phyloP scores from a whole-genome alignment of 345 rosid species.

The Noccaea bulbosa region DNA sequence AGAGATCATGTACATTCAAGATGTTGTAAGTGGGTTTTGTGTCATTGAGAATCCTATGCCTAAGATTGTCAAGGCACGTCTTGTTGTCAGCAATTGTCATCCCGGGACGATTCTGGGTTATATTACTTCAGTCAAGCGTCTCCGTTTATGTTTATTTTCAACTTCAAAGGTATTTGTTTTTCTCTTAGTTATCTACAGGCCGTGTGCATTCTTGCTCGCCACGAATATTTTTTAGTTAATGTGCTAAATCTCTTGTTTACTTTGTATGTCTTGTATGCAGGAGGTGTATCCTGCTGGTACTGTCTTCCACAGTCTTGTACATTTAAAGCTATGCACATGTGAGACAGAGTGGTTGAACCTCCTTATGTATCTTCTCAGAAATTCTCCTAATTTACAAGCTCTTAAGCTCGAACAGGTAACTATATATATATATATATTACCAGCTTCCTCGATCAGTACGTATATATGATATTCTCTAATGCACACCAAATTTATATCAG shows the following conservation, averaged over 20 bases:
- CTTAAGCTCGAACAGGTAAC: constrained; percentile 3
- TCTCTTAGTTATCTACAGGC: too few species aligned
- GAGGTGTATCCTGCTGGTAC: constrained; percentile 21
- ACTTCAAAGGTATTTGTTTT: too few species aligned
- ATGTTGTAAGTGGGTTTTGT: too few species aligned
- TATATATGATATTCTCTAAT: too few species aligned
- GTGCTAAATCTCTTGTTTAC: too few species aligned
- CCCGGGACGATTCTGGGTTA: neutral
- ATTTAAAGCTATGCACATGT: constrained; percentile 12
- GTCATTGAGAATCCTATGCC: too few species aligned
- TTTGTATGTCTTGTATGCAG: neutral
- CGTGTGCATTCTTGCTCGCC: too few species aligned
- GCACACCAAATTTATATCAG: too few species aligned
- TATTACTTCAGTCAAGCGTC: neutral
- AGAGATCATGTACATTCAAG: too few species aligned
- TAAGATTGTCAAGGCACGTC: neutral
- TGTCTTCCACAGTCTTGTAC: neutral
- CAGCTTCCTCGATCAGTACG: too few species aligned
- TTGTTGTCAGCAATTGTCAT: neutral
- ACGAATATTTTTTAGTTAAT: too few species aligned
- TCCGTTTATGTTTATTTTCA: neutral
- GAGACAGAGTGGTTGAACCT: constrained; percentile 13
- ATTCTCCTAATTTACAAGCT: neutral
- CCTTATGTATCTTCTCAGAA: neutral
- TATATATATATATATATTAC: too few species aligned